These are phyloP conservation scores for Acacia acuminata DNA, from an alignment of 306 rosid genomes.

Conservation along the genomic window DNA sequence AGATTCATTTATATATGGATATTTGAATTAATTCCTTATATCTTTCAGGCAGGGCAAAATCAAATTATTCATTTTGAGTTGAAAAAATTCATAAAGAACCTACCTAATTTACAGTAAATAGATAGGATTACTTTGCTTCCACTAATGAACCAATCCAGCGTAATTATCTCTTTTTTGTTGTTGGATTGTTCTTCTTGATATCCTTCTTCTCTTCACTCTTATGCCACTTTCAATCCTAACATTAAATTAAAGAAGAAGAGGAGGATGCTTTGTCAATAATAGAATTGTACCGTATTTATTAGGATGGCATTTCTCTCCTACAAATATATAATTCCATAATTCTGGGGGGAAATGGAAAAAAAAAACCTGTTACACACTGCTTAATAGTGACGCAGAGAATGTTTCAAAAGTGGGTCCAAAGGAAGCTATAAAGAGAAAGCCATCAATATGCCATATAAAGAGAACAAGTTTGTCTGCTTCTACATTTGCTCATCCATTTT, in stretches of 20 bases:
- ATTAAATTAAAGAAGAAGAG: neutral
- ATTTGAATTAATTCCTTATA: neutral
- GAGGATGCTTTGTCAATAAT: neutral
- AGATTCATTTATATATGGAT: neutral
- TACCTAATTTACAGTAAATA: neutral
- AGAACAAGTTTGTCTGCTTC: conserved; percentile 36
- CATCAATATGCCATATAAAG: conserved; percentile 30
- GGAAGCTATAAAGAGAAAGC: conserved; percentile 32
- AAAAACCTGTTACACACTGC: conserved; percentile 21
- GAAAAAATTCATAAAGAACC: neutral
- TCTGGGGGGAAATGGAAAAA: neutral
- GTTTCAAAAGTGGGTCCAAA: conserved; percentile 39
- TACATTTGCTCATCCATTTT: conserved; percentile 22
- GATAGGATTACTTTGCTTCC: neutral
- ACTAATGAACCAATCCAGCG: neutral
- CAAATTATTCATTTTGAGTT: neutral
- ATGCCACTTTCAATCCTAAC: neutral
- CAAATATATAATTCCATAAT: neutral
- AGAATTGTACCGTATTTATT: neutral
- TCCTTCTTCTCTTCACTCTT: neutral
- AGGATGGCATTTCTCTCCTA: neutral
- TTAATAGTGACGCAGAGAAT: conserved; percentile 54
- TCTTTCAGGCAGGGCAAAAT: neutral
- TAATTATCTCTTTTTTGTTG: neutral
- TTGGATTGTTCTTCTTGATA: neutral